A percentile compares a stretch with the other conserved stretches of the same genome.
These are phyloP conservation scores for Cicer pinnatifidum DNA, from an alignment of 306 rosid genomes.

Conservation along the genomic window DNA sequence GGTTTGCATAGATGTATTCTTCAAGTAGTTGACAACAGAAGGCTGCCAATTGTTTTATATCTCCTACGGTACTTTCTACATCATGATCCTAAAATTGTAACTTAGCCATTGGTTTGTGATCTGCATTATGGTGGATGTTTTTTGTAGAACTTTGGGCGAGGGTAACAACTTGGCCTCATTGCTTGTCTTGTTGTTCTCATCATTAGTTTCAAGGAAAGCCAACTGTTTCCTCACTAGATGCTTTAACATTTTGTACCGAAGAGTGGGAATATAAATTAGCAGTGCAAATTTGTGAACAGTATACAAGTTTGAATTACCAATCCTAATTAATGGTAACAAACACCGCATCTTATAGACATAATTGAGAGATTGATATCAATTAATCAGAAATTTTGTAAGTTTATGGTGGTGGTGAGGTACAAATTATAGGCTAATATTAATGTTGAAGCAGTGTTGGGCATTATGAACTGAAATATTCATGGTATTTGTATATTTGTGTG, in stretches of 20 bases:
- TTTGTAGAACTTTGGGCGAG: too few relatives aligned
- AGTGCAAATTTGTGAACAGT: slow-evolving; percentile 71
- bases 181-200: too few relatives aligned
- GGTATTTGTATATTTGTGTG: background rate
- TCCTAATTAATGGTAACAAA: slow-evolving; percentile 1
- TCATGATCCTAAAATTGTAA: too few relatives aligned
- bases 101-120: too few relatives aligned
- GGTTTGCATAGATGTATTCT: slow-evolving; percentile 27
- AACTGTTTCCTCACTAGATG: too few relatives aligned
- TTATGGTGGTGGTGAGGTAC: background rate
- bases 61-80: too few relatives aligned
- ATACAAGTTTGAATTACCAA: slow-evolving; percentile 51
- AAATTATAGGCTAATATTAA: background rate
- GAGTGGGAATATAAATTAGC: slow-evolving; percentile 85
- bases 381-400: slow-evolving; percentile 15
- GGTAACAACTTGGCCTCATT: too few relatives aligned
- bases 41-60: too few relatives aligned
- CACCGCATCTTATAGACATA: background rate
- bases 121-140: too few relatives aligned
- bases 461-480: slow-evolving; percentile 5
- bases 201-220: too few relatives aligned
- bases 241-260: slow-evolving; percentile 34
- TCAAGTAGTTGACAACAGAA: too few relatives aligned
- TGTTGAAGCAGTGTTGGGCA: background rate
- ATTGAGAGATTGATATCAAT: background rate